Evolutionary conservation across 2,329 filamentous ascomycete species (phyloP).

Genomic region (Scorias spongiosa): DNA sequence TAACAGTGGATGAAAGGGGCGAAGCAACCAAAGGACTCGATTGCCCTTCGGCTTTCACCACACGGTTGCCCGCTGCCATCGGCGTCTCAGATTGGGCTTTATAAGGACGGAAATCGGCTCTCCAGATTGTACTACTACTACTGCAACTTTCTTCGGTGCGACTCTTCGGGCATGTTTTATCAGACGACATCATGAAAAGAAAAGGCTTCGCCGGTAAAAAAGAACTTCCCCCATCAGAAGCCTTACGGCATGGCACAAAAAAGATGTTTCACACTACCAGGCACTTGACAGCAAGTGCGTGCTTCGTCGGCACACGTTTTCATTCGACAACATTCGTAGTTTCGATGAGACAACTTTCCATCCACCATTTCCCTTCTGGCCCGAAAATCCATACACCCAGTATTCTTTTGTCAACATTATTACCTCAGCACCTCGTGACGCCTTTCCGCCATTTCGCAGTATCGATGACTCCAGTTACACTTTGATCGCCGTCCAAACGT

Average conservation of each 20-base stretch:
- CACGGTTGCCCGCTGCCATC: not conserved
- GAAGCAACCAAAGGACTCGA: not conserved
- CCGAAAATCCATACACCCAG: not conserved
- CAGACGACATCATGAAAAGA: not conserved
- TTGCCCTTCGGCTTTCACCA: not conserved
- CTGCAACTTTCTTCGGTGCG: not conserved
- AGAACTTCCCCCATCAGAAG: not conserved
- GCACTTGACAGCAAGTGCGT: not conserved
- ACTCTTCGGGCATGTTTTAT: not conserved
- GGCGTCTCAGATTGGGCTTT: not conserved
- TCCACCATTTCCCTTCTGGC: not conserved
- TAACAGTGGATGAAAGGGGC: not conserved
- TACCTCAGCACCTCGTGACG: not conserved
- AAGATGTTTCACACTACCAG: too few relatives aligned
- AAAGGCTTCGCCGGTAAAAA: not conserved
- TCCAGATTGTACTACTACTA: not conserved
- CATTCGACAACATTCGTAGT: not conserved
- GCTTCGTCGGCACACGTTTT: not conserved
- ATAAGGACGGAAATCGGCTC: not conserved
- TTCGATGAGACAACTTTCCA: not conserved
- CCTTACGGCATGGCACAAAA: not conserved
- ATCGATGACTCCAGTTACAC: not conserved
- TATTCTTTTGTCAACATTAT: not conserved
- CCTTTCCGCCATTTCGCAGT: not conserved
- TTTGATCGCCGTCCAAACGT: too few relatives aligned